These are phyloP conservation scores for Zygnema cylindricum DNA, from an alignment of 139 green algal genomes.

Conservation along the genomic window DNA sequence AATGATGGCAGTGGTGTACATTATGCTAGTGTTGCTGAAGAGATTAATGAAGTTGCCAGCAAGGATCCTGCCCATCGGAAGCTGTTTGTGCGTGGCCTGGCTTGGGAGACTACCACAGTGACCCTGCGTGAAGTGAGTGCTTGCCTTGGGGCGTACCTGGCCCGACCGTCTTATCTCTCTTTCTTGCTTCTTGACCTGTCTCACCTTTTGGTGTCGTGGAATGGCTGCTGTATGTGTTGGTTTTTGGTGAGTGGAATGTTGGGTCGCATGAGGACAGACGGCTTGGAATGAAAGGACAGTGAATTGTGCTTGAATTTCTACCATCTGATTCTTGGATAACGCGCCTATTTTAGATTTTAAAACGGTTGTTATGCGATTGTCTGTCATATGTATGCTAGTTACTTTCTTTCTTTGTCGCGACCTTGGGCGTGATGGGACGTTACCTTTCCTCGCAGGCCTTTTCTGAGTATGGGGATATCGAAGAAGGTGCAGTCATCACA, in stretches of 20 bases:
- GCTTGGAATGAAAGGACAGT: too few relatives aligned
- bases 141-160: background rate
- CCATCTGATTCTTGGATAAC: too few relatives aligned
- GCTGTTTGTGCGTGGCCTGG: conserved; percentile 59
- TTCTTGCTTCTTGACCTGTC: background rate
- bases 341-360: too few relatives aligned
- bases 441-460: conserved; percentile 55
- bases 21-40: conserved; percentile 42
- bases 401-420: too few relatives aligned
- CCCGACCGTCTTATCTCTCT: background rate
- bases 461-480: conserved; percentile 56
- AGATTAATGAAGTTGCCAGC: conserved; percentile 50
- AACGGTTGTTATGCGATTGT: too few relatives aligned
- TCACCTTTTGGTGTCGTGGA: background rate
- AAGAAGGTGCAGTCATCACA: conserved; percentile 56
- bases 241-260: too few relatives aligned
- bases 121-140: conserved; percentile 45
- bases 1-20: conserved; percentile 27
- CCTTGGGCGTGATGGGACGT: too few relatives aligned
- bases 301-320: too few relatives aligned
- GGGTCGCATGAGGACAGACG: too few relatives aligned
- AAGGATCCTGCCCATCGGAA: conserved; percentile 59
- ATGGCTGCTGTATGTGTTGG: background rate
- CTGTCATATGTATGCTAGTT: too few relatives aligned
- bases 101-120: conserved; percentile 58